Evolutionary conservation across 805 yeast species (phyloP).

Genomic region (Tetrapisispora arboricola): DNA sequence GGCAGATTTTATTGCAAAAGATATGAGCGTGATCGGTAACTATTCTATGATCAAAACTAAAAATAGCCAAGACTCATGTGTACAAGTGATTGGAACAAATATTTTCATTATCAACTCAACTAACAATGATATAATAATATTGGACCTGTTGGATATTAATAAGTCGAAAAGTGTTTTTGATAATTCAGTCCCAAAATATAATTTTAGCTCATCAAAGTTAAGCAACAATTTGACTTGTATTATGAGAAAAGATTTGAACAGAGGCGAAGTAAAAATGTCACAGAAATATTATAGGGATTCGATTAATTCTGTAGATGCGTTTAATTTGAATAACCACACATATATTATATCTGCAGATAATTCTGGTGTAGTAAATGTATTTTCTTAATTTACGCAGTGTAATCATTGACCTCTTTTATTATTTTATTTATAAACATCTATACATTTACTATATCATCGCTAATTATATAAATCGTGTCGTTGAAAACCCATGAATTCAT

Average conservation of each 20-base stretch:
- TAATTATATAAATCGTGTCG: too few species aligned
- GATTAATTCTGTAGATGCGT: not conserved
- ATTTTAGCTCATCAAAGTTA: constrained; percentile 10
- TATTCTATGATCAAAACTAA: not conserved
- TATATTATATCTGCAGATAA: constrained; percentile 2
- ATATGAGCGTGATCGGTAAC: constrained; percentile 7
- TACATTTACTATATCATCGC: not conserved
- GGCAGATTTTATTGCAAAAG: constrained; percentile 11
- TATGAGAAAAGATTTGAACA: constrained; percentile 3
- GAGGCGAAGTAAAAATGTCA: not conserved
- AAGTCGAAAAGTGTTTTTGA: constrained; percentile 8
- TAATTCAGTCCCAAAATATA: constrained; percentile 1
- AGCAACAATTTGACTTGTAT: constrained; percentile 16
- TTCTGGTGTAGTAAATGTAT: constrained; percentile 3
- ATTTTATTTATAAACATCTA: not conserved
- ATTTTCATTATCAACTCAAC: constrained; percentile 14
- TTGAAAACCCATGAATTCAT: too few species aligned
- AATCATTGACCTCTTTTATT: not conserved
- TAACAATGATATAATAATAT: constrained; percentile 11
- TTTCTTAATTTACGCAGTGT: not conserved
- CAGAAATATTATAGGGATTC: not conserved
- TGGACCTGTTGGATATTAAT: constrained; percentile 10
- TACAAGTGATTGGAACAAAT: constrained; percentile 6
- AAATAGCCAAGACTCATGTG: constrained; percentile 2
- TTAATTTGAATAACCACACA: not conserved